phyloP scores from a whole-genome alignment of 352 stramenopile genomes.

The Phytophthora palmivora region DNA sequence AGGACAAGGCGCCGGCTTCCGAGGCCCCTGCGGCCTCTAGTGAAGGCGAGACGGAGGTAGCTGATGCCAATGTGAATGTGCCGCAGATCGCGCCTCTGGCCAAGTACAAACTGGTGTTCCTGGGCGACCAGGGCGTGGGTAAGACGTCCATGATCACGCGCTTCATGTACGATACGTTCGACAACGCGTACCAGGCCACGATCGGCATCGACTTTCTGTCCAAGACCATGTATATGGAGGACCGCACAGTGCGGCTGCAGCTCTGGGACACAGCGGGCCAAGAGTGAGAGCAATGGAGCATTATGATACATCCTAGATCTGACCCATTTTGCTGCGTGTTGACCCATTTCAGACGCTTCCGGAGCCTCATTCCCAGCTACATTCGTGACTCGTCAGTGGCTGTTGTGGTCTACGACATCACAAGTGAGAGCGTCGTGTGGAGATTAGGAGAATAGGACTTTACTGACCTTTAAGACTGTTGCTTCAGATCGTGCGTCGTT shows the following conservation, averaged over 20 bases:
- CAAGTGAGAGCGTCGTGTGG: constrained; percentile 72
- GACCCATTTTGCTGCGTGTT: constrained; percentile 6
- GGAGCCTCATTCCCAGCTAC: constrained; percentile 96
- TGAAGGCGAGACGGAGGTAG: constrained; percentile 13
- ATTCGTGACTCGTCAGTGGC: constrained; percentile 99
- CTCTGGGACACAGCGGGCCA: constrained; percentile 99
- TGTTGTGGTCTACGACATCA: constrained; percentile 99
- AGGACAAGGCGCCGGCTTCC: constrained; percentile 18
- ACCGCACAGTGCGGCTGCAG: constrained; percentile 98
- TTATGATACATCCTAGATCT: constrained; percentile 1
- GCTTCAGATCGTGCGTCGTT: constrained; percentile 94
- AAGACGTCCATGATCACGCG: constrained; percentile 99
- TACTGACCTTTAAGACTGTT: constrained; percentile 1
- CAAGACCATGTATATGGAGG: constrained; percentile 99
- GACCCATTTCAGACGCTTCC: constrained; percentile 79
- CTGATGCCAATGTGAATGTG: constrained; percentile 55
- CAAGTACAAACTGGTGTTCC: constrained; percentile 96
- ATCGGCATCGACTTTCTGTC: constrained; percentile 99
- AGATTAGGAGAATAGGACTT: not conserved
- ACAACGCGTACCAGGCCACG: constrained; percentile 98
- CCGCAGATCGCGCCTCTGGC: constrained; percentile 91
- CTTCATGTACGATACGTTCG: constrained; percentile 99
- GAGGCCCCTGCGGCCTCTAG: constrained; percentile 8
- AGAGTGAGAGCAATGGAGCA: constrained; percentile 71
- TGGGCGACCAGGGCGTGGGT: constrained; percentile 97